Evolutionary conservation across 75 land plant species (phyloP).

Genomic region (Isoetes taiwanensis): DNA sequence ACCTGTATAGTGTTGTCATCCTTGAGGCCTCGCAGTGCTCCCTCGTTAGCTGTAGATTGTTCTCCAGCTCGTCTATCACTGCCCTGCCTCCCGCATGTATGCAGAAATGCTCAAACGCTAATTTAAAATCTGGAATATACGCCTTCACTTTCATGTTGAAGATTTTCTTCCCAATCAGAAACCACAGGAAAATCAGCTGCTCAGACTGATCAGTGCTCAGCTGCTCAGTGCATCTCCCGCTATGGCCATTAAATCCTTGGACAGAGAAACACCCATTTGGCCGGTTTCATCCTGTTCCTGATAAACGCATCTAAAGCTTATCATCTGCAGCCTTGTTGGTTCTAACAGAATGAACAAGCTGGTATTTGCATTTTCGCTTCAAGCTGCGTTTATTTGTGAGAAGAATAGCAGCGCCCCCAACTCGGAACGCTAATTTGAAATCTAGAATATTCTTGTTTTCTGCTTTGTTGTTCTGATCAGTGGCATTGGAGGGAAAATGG

Average conservation of each 20-base stretch:
- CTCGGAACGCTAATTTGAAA: no score
- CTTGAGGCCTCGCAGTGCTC: no score
- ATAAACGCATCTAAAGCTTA: background rate
- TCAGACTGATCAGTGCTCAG: background rate
- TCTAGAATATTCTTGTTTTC: no score
- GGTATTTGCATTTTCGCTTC: background rate
- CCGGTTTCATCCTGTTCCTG: conserved; percentile 2
- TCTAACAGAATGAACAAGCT: conserved; percentile 2
- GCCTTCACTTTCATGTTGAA: background rate
- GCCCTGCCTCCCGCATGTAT: conserved; percentile 4
- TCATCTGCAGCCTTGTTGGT: conserved; percentile 3
- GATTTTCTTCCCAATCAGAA: background rate
- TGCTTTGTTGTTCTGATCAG: conserved; percentile 40
- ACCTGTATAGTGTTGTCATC: conserved; percentile 28
- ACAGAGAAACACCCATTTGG: conserved; percentile 3
- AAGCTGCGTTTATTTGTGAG: background rate
- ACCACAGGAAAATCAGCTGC: background rate
- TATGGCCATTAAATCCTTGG: conserved; percentile 1
- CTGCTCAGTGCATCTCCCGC: conserved; percentile 2
- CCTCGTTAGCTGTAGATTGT: conserved; percentile 6
- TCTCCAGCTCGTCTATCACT: conserved; percentile 5
- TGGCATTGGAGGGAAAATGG: conserved; percentile 19
- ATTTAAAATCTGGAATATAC: background rate
- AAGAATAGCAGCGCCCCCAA: background rate
- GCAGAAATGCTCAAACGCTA: conserved; percentile 5